phyloP scores from a whole-genome alignment of 2,329 filamentous ascomycete genomes.

The Tolypocladium ovalisporum region DNA sequence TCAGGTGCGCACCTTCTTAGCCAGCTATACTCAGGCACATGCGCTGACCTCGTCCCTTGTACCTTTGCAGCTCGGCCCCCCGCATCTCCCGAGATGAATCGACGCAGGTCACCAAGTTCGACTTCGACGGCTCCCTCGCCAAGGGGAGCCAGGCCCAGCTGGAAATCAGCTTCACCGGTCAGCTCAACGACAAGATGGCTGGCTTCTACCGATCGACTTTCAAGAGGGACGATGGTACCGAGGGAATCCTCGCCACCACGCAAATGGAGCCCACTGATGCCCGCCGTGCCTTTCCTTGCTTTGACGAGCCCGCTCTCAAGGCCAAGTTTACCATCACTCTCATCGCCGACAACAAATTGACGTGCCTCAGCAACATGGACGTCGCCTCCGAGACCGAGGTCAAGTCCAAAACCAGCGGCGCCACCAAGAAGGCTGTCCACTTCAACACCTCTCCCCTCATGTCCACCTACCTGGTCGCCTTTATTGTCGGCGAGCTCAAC shows the following conservation, averaged over 20 bases:
- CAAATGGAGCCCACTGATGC: constrained; percentile 98
- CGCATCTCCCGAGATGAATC: constrained; percentile 64
- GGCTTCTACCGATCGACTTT: constrained; percentile 96
- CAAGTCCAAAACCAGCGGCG: constrained; percentile 12
- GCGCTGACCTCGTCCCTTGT: constrained; percentile 1
- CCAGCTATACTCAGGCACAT: background rate
- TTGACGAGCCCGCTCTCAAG: constrained; percentile 91
- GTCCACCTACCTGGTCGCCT: constrained; percentile 93
- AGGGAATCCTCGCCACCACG: constrained; percentile 75
- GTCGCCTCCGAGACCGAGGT: constrained; percentile 70
- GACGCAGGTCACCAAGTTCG: constrained; percentile 71
- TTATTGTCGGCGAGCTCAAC: constrained; percentile 88
- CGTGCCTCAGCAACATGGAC: constrained; percentile 96
- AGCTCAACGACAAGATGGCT: constrained; percentile 88
- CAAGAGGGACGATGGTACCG: constrained; percentile 68
- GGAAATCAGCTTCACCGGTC: constrained; percentile 55
- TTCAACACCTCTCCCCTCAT: constrained; percentile 90
- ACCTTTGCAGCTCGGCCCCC: constrained; percentile 10
- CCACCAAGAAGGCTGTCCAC: constrained; percentile 65
- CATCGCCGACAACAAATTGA: constrained; percentile 80
- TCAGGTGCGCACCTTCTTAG: constrained; percentile 26
- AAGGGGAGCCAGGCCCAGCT: constrained; percentile 66
- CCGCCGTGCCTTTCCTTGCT: constrained; percentile 86
- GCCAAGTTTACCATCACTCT: constrained; percentile 86
- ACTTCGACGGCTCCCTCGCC: constrained; percentile 61